A percentile compares a stretch with the other conserved stretches of the same genome.
Conservation (phyloP, 2,329 filamentous ascomycete genomes). For the Penicillium polonicum region DNA sequence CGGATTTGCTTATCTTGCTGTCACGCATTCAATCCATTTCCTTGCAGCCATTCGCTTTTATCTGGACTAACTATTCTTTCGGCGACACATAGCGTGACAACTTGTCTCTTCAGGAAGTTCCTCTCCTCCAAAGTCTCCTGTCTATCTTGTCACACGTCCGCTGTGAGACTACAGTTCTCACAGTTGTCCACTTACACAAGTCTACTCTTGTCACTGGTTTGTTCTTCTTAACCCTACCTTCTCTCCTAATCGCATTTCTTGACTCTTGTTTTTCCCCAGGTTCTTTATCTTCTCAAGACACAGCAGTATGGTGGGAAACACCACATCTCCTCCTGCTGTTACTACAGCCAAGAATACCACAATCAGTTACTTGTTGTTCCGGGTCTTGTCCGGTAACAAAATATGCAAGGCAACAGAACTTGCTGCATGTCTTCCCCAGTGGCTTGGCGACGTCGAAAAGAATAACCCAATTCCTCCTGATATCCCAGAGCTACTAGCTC, state of each 20-base stretch:
- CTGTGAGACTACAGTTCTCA: neutral
- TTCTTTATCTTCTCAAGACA: neutral
- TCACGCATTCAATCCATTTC: neutral
- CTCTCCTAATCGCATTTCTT: neutral
- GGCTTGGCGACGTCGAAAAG: neutral
- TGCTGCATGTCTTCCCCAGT: neutral
- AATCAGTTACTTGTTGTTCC: neutral
- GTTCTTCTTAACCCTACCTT: neutral
- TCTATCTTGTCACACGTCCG: neutral
- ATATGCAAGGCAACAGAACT: neutral
- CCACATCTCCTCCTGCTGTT: neutral
- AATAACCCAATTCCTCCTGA: neutral
- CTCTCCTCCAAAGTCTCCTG: neutral
- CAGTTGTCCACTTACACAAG: neutral
- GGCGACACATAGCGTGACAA: neutral
- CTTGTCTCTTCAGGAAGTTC: neutral
- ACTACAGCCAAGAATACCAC: neutral
- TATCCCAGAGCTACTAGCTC: neutral
- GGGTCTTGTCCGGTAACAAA: neutral
- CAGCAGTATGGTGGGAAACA: neutral
- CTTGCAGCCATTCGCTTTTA: neutral
- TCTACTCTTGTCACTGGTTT: neutral
- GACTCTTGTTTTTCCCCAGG: neutral
- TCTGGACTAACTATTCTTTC: neutral
- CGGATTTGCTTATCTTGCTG: neutral